Base-by-base conservation (phyloP, 2,329 filamentous ascomycete species). In the Immersiporthe knoxdaviesiana region DNA sequence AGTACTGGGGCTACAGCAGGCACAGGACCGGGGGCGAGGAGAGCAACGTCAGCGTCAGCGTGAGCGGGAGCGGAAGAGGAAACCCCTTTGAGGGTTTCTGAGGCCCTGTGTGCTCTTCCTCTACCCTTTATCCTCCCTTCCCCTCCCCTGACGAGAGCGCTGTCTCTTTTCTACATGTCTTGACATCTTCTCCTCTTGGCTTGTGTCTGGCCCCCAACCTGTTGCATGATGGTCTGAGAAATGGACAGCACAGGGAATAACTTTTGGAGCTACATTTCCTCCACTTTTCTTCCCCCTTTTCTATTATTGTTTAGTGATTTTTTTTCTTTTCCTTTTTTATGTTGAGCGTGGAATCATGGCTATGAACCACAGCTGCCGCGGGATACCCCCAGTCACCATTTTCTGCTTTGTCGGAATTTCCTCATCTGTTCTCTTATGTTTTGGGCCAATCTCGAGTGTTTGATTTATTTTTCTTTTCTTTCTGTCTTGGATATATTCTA, bases 31-130 rank as follows among this genome's bases (percentile, higher is more conserved):
- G 21, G 69, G 64, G 32, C 24, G 64, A 63, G 61, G 87, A 32
- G 84, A 86, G 58, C 35, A 37, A 18, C 30, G 58, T n/a, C 18
- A 39, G 21, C 52, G 27, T 58, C 35, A 37, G 30, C 30, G 58
- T n/a, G 32, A 39, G 21, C 52, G 27, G 39, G 37, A 80, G 12
- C 79, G 81, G 21, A 85, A 88, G 70, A 87, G 90, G 68, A 87
- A 90, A 91, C 71, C 88, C 88, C 1, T 90, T 90, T 73, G 84
- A 82, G 73, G 87, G 87, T 3, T 90, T 90, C 73, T 90, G 76
- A 79, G 47, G 21, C 21, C 5, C 41, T 21, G n/a, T 21, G 35
- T 47, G 60, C 60, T 14, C 1, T 44, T 16, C 27, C 41, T 47
- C 16, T 16, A n/a, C n/a, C n/a, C 41, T 14, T 18, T 10, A 4